phyloP scores from a whole-genome alignment of 306 rosid species.

The Cyamopsis tetragonoloba region DNA sequence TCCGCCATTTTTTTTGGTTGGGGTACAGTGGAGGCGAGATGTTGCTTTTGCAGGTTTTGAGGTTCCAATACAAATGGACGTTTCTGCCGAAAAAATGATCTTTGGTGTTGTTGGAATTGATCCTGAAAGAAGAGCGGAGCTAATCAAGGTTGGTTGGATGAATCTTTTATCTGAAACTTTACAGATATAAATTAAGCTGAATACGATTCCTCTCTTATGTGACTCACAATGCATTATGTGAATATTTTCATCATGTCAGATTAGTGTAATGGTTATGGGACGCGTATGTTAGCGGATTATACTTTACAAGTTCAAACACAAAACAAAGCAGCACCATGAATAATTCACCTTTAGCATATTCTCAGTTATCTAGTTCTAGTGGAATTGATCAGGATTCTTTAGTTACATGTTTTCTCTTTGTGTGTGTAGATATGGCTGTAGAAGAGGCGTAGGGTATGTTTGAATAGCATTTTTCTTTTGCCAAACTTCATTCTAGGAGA shows the following conservation, averaged over 20 bases:
- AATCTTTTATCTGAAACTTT: background rate
- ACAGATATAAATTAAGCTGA: background rate
- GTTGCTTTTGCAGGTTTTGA: constrained; percentile 96
- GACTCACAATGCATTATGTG: background rate
- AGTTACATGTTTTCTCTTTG: background rate
- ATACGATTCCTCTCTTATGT: background rate
- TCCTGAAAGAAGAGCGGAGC: constrained; percentile 73
- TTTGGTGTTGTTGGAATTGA: constrained; percentile 75
- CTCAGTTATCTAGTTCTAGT: background rate
- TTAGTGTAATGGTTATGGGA: background rate
- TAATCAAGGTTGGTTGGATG: constrained; percentile 72
- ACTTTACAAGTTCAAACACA: background rate
- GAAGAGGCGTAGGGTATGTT: background rate
- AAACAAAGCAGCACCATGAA: background rate
- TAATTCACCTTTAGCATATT: background rate
- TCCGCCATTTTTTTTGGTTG: background rate
- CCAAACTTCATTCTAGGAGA: too few species aligned
- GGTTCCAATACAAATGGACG: constrained; percentile 84
- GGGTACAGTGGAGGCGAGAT: constrained; percentile 77
- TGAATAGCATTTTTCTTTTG: too few species aligned
- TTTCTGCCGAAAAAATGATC: constrained; percentile 86
- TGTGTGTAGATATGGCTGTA: background rate
- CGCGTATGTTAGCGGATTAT: too few species aligned
- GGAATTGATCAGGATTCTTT: background rate
- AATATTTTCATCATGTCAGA: background rate